Evolutionary conservation across 2,329 filamentous ascomycete species (phyloP), one percentile per base, ranked within the genome.

Genomic region (Neopestalotiopsis sp.): DNA sequence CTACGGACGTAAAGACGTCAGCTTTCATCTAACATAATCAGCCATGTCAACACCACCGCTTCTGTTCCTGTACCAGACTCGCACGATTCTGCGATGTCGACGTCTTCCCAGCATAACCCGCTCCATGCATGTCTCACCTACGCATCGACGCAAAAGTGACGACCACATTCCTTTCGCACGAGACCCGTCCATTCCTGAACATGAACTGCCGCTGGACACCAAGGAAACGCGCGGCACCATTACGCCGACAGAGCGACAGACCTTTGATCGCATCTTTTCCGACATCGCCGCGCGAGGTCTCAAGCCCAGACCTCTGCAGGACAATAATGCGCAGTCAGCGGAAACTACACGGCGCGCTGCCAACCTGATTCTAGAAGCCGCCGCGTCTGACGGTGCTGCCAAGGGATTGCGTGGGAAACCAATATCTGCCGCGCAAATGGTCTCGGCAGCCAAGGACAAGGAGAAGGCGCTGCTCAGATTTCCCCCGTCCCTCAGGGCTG

Each of bases 61-160:
- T 4, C 90, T 91, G 0, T 94, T 94, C 68, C 84, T 94, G 6
- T 94, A 94, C 76, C 90, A 92, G 72, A 94, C 92, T 5, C 83
- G 86, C 69, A 93, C 92, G 0, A 85, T 91, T 40, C 80, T 83
- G 69, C 79, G 80, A 72, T 76, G 80, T 40, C 74, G 73, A 49
- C 73, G 73, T 70, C 74, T 69, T 58, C 74, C 72, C 42, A 67
- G 64, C 38, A 68, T 70, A 65, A 75, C 28, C 64, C 67, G 74
- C 30, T 72, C 72, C 1, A 57, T 78, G 20, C 76, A 78, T 69
- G 63, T 66, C 10, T 72, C 74, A 7, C 17, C 63, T 34, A 65
- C 69, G 49, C 73, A 67, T 61, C 66, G 40, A 61, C 69, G 68
- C 66, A 65, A 73, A 65, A 49, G 61, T 42, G 62, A 65, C 30